Percentiles rank a stretch among this genome's conserved stretches.
These are phyloP conservation scores for Podaxis sp. DNA, from an alignment of 768 basidiomycete genomes.

Conservation along the genomic window DNA sequence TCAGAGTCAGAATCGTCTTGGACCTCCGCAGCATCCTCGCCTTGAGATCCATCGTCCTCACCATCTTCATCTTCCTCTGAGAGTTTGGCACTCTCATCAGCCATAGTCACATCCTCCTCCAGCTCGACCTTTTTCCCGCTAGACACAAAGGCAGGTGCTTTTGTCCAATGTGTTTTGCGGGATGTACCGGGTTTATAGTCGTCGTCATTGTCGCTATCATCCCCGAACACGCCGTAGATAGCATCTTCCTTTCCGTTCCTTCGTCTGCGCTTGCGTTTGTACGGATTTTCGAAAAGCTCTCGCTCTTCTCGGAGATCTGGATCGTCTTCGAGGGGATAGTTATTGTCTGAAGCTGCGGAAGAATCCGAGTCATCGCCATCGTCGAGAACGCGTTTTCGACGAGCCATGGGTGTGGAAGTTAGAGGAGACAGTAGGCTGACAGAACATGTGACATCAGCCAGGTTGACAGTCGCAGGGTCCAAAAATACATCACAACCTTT, in stretches of 20 bases:
- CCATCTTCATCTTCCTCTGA: slow-evolving; percentile 23
- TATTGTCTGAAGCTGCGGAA: slow-evolving; percentile 55
- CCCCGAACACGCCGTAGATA: slow-evolving; percentile 74
- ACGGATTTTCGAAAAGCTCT: slow-evolving; percentile 74
- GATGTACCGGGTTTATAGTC: slow-evolving; percentile 25
- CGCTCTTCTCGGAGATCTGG: slow-evolving; percentile 73
- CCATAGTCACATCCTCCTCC: slow-evolving; percentile 39
- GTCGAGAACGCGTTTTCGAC: slow-evolving; percentile 73
- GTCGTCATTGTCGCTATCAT: slow-evolving; percentile 68
- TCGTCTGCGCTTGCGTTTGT: slow-evolving; percentile 66
- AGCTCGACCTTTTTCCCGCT: slow-evolving; percentile 52
- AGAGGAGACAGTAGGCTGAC: background rate
- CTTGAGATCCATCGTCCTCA: slow-evolving; percentile 35
- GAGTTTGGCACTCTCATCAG: slow-evolving; percentile 27
- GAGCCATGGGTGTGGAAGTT: slow-evolving; percentile 51
- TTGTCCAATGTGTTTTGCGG: slow-evolving; percentile 67
- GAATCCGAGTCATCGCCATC: slow-evolving; percentile 77
- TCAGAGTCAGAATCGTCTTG: slow-evolving; percentile 45
- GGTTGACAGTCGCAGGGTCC: background rate
- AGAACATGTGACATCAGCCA: slow-evolving; percentile 6
- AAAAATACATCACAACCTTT: background rate
- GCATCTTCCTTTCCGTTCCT: slow-evolving; percentile 70
- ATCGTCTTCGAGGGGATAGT: slow-evolving; percentile 47
- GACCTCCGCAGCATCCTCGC: slow-evolving; percentile 36
- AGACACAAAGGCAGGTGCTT: slow-evolving; percentile 74